Base-by-base conservation (phyloP, 345 rosid genomes). In the Pistacia atlantica region DNA sequence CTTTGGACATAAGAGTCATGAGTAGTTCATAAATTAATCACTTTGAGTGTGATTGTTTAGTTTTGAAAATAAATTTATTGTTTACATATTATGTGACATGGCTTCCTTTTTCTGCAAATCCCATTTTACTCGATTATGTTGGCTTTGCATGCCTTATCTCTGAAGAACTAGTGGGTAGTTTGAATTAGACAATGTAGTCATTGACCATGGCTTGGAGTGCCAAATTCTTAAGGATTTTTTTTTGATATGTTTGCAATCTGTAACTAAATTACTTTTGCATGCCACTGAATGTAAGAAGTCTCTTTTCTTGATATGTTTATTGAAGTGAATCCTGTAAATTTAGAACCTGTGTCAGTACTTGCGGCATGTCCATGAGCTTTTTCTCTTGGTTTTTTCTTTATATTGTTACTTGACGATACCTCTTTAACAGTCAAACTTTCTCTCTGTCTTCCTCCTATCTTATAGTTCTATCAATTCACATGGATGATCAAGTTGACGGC, bases 401-500 rank as follows among this genome's bases (percentile, higher is more conserved):
- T 42, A 28, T n/a, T 61, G 20, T 57, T 58, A 2, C 75, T 33
- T 33, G 66, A 37, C 3, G 35, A 57, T 59, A n/a, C 31, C 72
- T 59, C 14, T 64, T 49, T 74, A 45, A 73, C 33, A 69, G 18
- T 18, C 35, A 22, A 54, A 42, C 0, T 42, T 5, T 54, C 57
- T 65, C 48, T 76, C 16, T 48, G 8, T 22, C 28, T 10, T 42
- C 28, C 12, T 42, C 51, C 28, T 63, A 69, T 60, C 52, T 60
- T 74, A 49, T 78, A 92, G 97, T 89, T 75, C 80, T 96, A 35
- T 90, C 81, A 75, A 91, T 96, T 83, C 93, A 92, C 84, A 92
- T 93, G 99, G 98, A 96, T 80, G 99, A 96, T 78, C 98, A 96
- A 90, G 86, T 96, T 80, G 99, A 96, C 76, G 98, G 97, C 22